These are phyloP conservation scores for Teunomyces lycoperdinae DNA, from an alignment of 805 yeast species.

Conservation along the genomic window DNA sequence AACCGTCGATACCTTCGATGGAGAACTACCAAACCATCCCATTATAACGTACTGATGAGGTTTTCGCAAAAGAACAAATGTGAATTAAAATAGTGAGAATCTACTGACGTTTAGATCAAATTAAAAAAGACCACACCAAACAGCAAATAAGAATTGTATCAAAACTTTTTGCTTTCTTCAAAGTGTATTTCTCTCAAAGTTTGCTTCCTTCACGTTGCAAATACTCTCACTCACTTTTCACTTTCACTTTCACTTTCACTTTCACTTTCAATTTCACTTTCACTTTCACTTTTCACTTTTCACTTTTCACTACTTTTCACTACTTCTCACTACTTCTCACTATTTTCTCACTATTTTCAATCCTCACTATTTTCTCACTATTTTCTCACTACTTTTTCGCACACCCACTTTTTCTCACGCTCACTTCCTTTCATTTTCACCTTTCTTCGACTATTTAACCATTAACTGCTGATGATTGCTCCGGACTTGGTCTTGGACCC, in stretches of 20 bases:
- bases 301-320: not conserved
- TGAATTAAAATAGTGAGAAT: not conserved
- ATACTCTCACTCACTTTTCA: not conserved
- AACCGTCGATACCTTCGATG: slow-evolving; percentile 38
- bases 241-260: not conserved
- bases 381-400: too few relatives aligned
- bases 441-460: too few relatives aligned
- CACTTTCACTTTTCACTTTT: not conserved
- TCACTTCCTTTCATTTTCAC: not conserved
- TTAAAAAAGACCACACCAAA: not conserved
- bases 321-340: not conserved
- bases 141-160: too few relatives aligned
- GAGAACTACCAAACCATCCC: slow-evolving; percentile 43
- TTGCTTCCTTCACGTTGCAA: not conserved
- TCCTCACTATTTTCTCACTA: too few relatives aligned
- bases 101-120: too few relatives aligned
- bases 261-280: not conserved
- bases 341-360: not conserved
- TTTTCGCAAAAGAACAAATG: not conserved
- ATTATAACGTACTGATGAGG: slow-evolving; percentile 13
- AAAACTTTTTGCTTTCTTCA: too few relatives aligned
- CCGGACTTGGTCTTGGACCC: slow-evolving; percentile 64
- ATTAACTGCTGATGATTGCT: not conserved
- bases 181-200: too few relatives aligned
- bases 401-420: not conserved